phyloP scores from a whole-genome alignment of 495 filamentous ascomycete genomes.

The Penicillium flavigenum region DNA sequence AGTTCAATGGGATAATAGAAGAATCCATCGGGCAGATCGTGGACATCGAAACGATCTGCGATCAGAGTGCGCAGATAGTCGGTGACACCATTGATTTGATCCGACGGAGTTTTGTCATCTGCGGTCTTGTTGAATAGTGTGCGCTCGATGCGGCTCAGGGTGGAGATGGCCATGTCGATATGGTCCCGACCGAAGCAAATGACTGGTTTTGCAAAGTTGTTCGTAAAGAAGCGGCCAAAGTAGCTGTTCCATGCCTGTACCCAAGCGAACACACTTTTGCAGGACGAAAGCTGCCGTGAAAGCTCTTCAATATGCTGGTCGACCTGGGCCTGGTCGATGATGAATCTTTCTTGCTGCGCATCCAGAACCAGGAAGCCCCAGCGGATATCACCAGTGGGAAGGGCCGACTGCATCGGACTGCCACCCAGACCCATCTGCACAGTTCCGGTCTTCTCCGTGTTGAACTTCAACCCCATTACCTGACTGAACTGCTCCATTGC shows the following conservation, averaged over 20 bases:
- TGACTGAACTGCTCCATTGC: conserved; percentile 54
- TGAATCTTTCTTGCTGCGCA: conserved; percentile 51
- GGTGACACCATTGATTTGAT: conserved; percentile 47
- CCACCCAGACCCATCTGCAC: conserved; percentile 36
- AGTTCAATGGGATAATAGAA: conserved; percentile 63
- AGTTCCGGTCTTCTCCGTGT: conserved; percentile 59
- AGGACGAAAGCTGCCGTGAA: conserved; percentile 55
- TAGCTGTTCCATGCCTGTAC: conserved; percentile 67
- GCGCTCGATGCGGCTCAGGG: conserved; percentile 59
- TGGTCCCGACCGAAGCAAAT: conserved; percentile 64
- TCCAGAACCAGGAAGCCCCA: conserved; percentile 67
- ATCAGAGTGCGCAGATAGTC: conserved; percentile 58
- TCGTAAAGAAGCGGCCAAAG: conserved; percentile 61
- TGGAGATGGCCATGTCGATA: conserved; percentile 61
- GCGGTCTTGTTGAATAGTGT: conserved; percentile 44
- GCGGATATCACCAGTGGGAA: conserved; percentile 58
- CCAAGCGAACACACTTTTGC: conserved; percentile 59
- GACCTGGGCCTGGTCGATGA: conserved; percentile 63
- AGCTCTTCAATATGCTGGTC: conserved; percentile 62
- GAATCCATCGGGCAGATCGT: conserved; percentile 63
- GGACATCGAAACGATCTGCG: conserved; percentile 51
- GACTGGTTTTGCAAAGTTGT: conserved; percentile 64
- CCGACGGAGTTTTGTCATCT: conserved; percentile 6
- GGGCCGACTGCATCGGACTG: conserved; percentile 1
- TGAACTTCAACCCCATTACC: conserved; percentile 57